Evolutionary conservation across 768 basidiomycete genomes (phyloP), one percentile per base, ranked within the genome.

Genomic region (Coprinellus aureogranulatus): DNA sequence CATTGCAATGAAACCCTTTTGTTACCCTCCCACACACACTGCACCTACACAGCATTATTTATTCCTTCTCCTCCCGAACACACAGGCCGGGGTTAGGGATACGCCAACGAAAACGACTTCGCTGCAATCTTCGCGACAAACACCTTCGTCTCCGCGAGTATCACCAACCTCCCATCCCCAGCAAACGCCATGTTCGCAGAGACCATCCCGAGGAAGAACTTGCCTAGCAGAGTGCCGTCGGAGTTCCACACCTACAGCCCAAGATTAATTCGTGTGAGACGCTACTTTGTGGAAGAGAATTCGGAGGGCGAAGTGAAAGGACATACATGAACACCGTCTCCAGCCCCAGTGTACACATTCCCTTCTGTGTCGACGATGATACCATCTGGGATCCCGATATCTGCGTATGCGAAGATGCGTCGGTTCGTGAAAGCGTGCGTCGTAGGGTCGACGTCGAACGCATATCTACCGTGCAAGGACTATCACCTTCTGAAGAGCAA

Each of bases 381-480:
- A 11, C 88, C 88, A 58, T 90, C 88, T 5, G 87, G 81, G 28
- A 85, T 70, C 1, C 87, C 89, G 22, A 85, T 75, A 58, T 89
- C 88, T 8, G 72, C 64, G 60, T 83, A 89, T 0, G 88, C 87
- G 61, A 90, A 87, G 14, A 88, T 77, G 4, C 87, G 80, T 23
- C 86, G 79, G 64, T 89, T 65, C 46, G 49, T 66, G 65, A 89
- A 86, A 3, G 75, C 68, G 39, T 83, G 77, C 0, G 81, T 81
- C 31, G 61, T 70, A 14, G 77, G 69, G 62, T 87, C 82, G 23
- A 91, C 83, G 62, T 90, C 87, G 62, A 80, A 90, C 6, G 80
- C 82, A 61, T 89, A 89, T 42, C 87, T n/a, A n/a, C n/a, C n/a
- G n/a, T n/a, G n/a, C n/a, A n/a, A n/a, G n/a, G n/a, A n/a, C n/a